These are phyloP conservation scores for Phyllosticta citribraziliensis DNA, from an alignment of 2,329 filamentous ascomycete species.

Conservation along the genomic window DNA sequence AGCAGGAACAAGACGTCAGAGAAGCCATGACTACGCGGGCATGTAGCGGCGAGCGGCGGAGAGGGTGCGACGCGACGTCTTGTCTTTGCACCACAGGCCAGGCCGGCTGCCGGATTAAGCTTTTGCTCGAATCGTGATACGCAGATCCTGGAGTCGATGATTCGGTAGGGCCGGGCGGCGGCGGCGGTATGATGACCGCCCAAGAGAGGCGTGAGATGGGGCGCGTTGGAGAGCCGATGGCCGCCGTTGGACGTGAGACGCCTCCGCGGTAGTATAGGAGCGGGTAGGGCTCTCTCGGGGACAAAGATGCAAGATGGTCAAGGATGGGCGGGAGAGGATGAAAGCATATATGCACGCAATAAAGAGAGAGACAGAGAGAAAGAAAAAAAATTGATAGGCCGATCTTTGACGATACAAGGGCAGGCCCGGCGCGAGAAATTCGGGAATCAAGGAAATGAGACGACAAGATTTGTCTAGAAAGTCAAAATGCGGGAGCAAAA, in stretches of 20 bases:
- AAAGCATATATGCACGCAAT: neutral
- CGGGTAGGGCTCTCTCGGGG: too few species aligned
- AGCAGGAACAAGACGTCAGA: neutral
- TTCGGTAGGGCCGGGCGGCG: neutral
- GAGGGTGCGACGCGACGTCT: neutral
- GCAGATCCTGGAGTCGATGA: neutral
- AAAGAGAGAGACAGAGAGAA: too few species aligned
- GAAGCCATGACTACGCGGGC: neutral
- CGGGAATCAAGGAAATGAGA: neutral
- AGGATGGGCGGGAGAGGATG: neutral
- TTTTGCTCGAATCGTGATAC: neutral
- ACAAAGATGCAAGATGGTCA: neutral
- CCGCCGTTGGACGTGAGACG: neutral
- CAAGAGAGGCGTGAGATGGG: neutral
- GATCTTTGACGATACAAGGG: neutral
- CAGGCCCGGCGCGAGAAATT: neutral
- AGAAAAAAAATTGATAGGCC: neutral
- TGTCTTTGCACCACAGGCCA: neutral
- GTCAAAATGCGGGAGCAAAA: neutral
- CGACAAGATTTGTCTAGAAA: neutral
- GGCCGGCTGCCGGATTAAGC: neutral
- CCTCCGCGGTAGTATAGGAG: neutral
- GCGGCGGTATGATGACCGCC: neutral
- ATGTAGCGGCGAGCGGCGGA: neutral
- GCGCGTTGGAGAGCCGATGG: neutral